These are phyloP conservation scores for Porphyridium purpureum DNA, from an alignment of 23 red algal species.

Conservation along the genomic window DNA sequence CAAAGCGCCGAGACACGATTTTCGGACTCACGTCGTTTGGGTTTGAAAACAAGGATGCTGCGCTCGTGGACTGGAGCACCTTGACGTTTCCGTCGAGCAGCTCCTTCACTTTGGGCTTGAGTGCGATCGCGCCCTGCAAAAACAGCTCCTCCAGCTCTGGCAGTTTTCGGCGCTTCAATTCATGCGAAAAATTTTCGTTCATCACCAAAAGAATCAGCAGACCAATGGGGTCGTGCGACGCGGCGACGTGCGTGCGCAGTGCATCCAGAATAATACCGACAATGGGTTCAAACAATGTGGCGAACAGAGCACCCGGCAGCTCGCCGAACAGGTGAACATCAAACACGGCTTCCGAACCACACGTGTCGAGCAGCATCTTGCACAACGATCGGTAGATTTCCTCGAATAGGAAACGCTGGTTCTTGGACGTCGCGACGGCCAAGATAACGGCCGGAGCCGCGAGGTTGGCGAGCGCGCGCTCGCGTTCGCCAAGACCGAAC, in stretches of 20 bases:
- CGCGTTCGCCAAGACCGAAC: conserved; percentile 28
- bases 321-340: conserved; percentile 48
- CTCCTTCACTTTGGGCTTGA: conserved; percentile 67
- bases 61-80: conserved; percentile 25
- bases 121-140: conserved; percentile 40
- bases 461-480: conserved; percentile 35
- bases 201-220: conserved; percentile 27
- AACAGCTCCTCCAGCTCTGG: conserved; percentile 46
- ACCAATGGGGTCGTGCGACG: conserved; percentile 58
- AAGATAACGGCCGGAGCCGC: conserved; percentile 59
- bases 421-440: conserved; percentile 39
- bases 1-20: conserved; percentile 47
- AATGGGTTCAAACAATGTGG: conserved; percentile 29
- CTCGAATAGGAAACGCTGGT: conserved; percentile 65
- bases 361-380: conserved; percentile 80
- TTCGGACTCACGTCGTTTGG: conserved; percentile 40
- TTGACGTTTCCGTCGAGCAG: conserved; percentile 48
- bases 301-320: conserved; percentile 21
- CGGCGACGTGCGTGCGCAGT: conserved; percentile 28
- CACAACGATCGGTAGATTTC: conserved; percentile 77
- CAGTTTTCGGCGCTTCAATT: conserved; percentile 54
- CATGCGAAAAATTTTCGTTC: not conserved
- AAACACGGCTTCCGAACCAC: conserved; percentile 60
- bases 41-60: conserved; percentile 10
- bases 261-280: conserved; percentile 29